Base-by-base conservation (phyloP, 768 basidiomycete species). In the Cystoderma amianthinum region DNA sequence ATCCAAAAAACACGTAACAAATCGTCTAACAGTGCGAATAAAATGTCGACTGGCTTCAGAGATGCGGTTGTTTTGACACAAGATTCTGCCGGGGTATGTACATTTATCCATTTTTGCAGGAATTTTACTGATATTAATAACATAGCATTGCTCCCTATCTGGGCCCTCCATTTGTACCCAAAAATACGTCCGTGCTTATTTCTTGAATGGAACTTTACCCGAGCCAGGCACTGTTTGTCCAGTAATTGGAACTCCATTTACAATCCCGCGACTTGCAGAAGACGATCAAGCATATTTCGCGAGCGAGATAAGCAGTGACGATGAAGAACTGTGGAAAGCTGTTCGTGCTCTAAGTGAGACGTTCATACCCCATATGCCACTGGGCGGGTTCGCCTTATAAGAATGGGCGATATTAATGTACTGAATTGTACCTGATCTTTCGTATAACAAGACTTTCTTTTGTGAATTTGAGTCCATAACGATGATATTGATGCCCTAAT, bases 111-210 rank as follows among this genome's bases (percentile, higher is more conserved):
- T 5, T 40, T 40, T 7, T 15, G 13, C 18, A n/a, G 15, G 17
- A 18, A n/a, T 12, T 5, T 32, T 5, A 32, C 21, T 38, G 25
- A 28, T 7, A 19, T 5, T 21, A 16, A 10, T n/a, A 17, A 12
- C 15, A 21, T 38, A 60, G 54, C 56, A 59, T 32, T 52, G 51
- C 37, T 57, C 57, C 11, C 32, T 59, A 6, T 18, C 48, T 2
- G 54, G 49, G 0, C 53, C 56, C 1, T 60, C 60, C 4, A 21
- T 48, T 22, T 60, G 61, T 46, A 54, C 55, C n/a, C 24, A 16
- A 52, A 55, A n/a, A n/a, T n/a, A n/a, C n/a, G n/a, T n/a, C n/a
- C n/a, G n/a, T n/a, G n/a, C n/a, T n/a, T n/a, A n/a, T n/a, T n/a
- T n/a, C n/a, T n/a, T n/a, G n/a, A n/a, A n/a, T n/a, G n/a, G n/a